Percentiles rank a stretch among this genome's conserved stretches.
These are phyloP conservation scores for Cladosporium sphaerospermum DNA, from an alignment of 2,329 filamentous ascomycete species.

Conservation along the genomic window DNA sequence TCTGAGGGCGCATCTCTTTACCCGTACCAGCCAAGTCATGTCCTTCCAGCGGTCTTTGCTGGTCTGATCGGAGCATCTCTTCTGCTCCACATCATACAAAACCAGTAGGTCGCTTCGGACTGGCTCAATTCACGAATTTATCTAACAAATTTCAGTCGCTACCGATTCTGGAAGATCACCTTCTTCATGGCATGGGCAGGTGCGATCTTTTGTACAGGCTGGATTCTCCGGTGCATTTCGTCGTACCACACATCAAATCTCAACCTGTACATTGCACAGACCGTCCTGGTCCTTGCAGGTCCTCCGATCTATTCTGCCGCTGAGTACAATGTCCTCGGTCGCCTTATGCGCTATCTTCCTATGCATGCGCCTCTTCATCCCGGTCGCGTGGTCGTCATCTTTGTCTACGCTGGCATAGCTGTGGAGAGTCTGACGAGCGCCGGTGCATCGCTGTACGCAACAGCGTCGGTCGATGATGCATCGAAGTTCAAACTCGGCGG, in stretches of 20 bases:
- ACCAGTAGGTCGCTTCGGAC: constrained; percentile 23
- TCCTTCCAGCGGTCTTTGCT: constrained; percentile 46
- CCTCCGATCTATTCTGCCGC: constrained; percentile 52
- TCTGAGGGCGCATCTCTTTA: neutral
- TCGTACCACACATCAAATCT: constrained; percentile 44
- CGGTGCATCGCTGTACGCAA: constrained; percentile 41
- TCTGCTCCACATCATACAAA: constrained; percentile 46
- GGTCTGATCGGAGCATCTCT: constrained; percentile 43
- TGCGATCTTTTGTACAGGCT: constrained; percentile 40
- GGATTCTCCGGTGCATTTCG: constrained; percentile 46
- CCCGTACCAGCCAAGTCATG: constrained; percentile 48
- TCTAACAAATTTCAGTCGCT: constrained; percentile 6
- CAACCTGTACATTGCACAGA: constrained; percentile 42
- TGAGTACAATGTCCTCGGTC: constrained; percentile 55
- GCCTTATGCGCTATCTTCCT: constrained; percentile 54
- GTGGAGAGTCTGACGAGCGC: constrained; percentile 47
- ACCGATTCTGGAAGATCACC: constrained; percentile 14
- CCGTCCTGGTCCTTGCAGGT: constrained; percentile 33
- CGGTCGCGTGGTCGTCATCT: constrained; percentile 50
- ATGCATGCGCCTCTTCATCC: constrained; percentile 52
- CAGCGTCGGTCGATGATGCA: constrained; percentile 20
- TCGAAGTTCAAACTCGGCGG: constrained; percentile 9
- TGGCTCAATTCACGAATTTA: neutral
- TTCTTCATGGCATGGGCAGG: constrained; percentile 20
- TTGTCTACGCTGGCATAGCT: constrained; percentile 45